phyloP scores from a whole-genome alignment of 2,329 filamentous ascomycete genomes.

The Gnomoniopsis smithogilvyi region DNA sequence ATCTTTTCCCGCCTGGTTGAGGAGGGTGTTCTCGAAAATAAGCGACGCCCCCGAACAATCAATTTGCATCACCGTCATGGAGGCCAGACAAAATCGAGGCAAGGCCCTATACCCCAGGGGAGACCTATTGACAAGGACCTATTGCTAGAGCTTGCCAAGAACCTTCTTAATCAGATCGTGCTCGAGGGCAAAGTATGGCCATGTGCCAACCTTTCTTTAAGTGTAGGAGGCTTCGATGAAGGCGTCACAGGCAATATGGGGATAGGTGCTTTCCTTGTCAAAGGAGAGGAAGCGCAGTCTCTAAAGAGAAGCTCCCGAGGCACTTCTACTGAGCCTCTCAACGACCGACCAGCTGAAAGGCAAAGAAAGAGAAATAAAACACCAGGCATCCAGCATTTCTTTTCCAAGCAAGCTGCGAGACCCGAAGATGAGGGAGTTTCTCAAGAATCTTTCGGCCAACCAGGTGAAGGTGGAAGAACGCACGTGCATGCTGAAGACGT shows the following conservation, averaged over 20 bases:
- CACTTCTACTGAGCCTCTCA: conserved; percentile 23
- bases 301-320: conserved; percentile 37
- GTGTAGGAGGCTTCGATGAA: conserved; percentile 90
- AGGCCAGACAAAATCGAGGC: conserved; percentile 70
- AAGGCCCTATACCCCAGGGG: conserved; percentile 73
- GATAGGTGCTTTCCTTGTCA: conserved; percentile 82
- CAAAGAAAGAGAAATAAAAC: conserved; percentile 43
- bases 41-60: conserved; percentile 79
- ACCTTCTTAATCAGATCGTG: conserved; percentile 72
- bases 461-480: conserved; percentile 24
- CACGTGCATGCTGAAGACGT: conserved; percentile 17
- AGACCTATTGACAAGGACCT: conserved; percentile 68
- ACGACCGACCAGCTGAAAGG: conserved; percentile 36
- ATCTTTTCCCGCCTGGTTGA: conserved; percentile 88
- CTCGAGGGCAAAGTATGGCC: conserved; percentile 82
- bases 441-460: conserved; percentile 26
- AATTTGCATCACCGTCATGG: conserved; percentile 79
- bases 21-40: conserved; percentile 85
- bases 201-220: conserved; percentile 84
- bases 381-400: conserved; percentile 55
- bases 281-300: conserved; percentile 62
- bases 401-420: conserved; percentile 34
- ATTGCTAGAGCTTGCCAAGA: conserved; percentile 73
- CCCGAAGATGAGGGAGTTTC: conserved; percentile 26
- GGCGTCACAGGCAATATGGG: conserved; percentile 78